phyloP scores from a whole-genome alignment of 768 basidiomycete genomes.

The Coprinopsis marcescibilis region DNA sequence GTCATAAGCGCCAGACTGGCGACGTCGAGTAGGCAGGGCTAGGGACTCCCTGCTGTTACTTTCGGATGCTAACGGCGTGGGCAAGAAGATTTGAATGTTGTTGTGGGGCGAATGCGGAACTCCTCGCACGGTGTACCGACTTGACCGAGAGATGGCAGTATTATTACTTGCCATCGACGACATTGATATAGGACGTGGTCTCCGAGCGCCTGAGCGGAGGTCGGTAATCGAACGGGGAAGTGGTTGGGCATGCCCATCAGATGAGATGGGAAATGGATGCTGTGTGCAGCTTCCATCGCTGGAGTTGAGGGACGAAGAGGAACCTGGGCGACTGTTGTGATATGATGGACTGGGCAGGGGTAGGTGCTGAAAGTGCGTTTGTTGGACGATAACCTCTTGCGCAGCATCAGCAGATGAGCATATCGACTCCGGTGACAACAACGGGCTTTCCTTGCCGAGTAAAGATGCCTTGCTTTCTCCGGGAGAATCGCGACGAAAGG shows the following conservation, averaged over 20 bases:
- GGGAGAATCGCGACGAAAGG: too few relatives aligned
- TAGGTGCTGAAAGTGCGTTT: conserved; percentile 16
- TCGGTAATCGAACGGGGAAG: conserved; percentile 13
- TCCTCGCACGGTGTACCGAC: conserved; percentile 42
- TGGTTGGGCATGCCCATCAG: conserved; percentile 13
- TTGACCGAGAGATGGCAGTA: conserved; percentile 25
- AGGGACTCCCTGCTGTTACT: conserved; percentile 15
- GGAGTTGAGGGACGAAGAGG: conserved; percentile 23
- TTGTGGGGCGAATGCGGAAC: conserved; percentile 57
- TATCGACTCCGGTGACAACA: conserved; percentile 12
- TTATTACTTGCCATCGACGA: conserved; percentile 26
- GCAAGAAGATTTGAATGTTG: conserved; percentile 62
- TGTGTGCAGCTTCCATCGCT: conserved; percentile 8
- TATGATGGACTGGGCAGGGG: conserved; percentile 20
- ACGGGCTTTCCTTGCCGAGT: conserved; percentile 17
- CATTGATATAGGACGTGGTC: conserved; percentile 31
- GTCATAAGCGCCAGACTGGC: conserved; percentile 7
- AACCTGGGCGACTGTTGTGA: conserved; percentile 22
- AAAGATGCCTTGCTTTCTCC: conserved; percentile 33
- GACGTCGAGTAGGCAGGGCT: conserved; percentile 1
- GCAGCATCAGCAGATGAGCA: conserved; percentile 7
- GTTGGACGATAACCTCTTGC: conserved; percentile 9
- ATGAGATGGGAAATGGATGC: conserved; percentile 10
- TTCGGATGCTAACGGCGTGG: conserved; percentile 52
- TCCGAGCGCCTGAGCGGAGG: conserved; percentile 13